Evolutionary conservation across 192 early-diverging fungal genomes (phyloP), one percentile per base, ranked within the genome.

Genomic region (Backusella mclennaniae): DNA sequence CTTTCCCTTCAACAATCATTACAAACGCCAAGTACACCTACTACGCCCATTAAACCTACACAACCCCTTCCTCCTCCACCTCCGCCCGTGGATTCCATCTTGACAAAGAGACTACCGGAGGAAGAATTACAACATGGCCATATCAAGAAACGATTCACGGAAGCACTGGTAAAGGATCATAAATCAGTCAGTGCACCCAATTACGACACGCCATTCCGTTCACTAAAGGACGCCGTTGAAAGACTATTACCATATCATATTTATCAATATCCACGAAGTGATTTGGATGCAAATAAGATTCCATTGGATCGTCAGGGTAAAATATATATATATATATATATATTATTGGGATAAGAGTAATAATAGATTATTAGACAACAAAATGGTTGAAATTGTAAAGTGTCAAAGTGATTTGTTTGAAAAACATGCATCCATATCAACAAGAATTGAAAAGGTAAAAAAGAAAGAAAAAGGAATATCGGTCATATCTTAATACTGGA

Each of bases 241-340:
- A 81, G 92, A 19, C 80, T 95, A 23, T 77, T 95, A 63, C 93
- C 93, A 0, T 95, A 87, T 82, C 92, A 95, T 67, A 84, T 95
- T 56, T 93, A 85, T 71, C 92, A 93, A 80, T 89, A 91, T 72
- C 90, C 91, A 2, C 81, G 88, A 0, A 77, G 73, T 38, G 88
- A 89, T 66, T 36, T 82, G 35, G 41, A 81, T 66, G 74, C 73
- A 21, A 76, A 81, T 39, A 85, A 80, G 69, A 80, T 74, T 71
- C 78, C 69, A 42, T 74, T 69, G 67, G 82, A 70, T 66, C 77
- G 59, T 17, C 80, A 80, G 74, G 79, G 80, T 84, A 75, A 74
- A 33, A 17, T 52, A 44, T 26, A 26, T 26, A 66, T 6, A 67
- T 3, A 12, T 0, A 4, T 26, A 4, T 14, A 14, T 8, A 3